Evolutionary conservation across 768 basidiomycete species (phyloP), one percentile per base, ranked within the genome.

Genomic region (Amanita phalloides): DNA sequence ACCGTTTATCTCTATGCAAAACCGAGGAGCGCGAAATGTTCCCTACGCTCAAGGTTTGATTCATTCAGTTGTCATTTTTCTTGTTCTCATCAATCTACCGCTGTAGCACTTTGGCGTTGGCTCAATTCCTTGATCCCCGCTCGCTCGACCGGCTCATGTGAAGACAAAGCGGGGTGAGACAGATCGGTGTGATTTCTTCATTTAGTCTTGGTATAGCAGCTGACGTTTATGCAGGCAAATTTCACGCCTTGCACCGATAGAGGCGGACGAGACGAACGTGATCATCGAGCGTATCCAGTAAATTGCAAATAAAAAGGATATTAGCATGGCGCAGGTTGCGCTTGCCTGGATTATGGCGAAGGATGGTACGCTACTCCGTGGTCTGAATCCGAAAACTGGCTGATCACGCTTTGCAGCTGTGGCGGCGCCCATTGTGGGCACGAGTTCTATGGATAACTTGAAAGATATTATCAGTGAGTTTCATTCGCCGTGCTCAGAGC

Each of bases 341-440:
- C 32, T 32, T 2, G 32, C 32, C 10, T 32, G 32, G 32, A 3
- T 32, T 11, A 9, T 30, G 30, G 30, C 8, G 8, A 30, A 30
- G 30, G 30, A 32, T 17, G 68, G 69, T 67, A 53, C 4, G 63
- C 35, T 37, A 8, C 14, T 21, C 8, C 9, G 4, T 50, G 21
- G 14, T 45, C 17, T 28, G 5, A 6, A 32, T 32, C 10, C 26
- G 26, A 36, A 35, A 37, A n/a, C 3, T 20, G 14, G 3, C 20
- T 30, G 48, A 23, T 20, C 43, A n/a, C 7, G 9, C 14, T 42
- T n/a, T 45, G 28, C 36, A 68, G 72, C 65, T 25, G 72, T 83
- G 4, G 66, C 78, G 0, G 80, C 79, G 1, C 82, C 81, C 0
- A 79, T 84, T 57, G 70, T 82, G 33, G 81, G 80, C 0, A 69